These are phyloP conservation scores for Quercus alba DNA, from an alignment of 306 rosid species.

Conservation along the genomic window DNA sequence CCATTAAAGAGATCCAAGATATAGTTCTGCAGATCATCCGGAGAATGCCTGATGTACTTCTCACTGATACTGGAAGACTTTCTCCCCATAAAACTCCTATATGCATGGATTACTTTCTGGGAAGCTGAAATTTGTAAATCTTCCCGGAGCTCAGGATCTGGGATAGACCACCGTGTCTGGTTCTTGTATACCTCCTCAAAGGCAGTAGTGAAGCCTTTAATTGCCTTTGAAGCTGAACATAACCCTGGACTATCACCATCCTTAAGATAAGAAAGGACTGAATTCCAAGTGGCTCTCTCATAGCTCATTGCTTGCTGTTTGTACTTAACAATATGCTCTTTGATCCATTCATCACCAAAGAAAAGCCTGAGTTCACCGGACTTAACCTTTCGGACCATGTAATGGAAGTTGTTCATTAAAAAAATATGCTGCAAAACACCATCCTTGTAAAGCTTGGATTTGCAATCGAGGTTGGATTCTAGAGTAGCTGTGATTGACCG, in stretches of 20 bases:
- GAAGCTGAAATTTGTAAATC: constrained; percentile 56
- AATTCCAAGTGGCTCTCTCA: constrained; percentile 47
- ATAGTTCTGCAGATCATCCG: constrained; percentile 42
- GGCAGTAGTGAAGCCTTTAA: constrained; percentile 34
- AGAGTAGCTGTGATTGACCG: constrained; percentile 36
- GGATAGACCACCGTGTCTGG: constrained; percentile 67
- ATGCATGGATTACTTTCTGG: constrained; percentile 53
- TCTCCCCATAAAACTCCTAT: constrained; percentile 36
- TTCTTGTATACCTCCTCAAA: constrained; percentile 57
- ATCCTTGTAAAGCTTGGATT: constrained; percentile 50
- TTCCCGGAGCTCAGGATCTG: constrained; percentile 46
- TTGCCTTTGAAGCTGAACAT: constrained; percentile 13
- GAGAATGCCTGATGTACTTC: constrained; percentile 48
- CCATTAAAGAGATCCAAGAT: constrained; percentile 62
- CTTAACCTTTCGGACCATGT: constrained; percentile 59
- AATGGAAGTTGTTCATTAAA: constrained; percentile 64
- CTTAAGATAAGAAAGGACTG: constrained; percentile 32
- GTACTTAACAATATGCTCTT: constrained; percentile 31
- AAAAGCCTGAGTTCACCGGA: constrained; percentile 30
- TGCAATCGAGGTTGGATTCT: constrained; percentile 44
- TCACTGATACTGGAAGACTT: constrained; percentile 31
- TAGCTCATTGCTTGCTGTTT: constrained; percentile 37
- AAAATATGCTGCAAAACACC: constrained; percentile 51
- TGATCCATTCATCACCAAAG: constrained; percentile 57
- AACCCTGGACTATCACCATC: neutral